A percentile compares a stretch with the other conserved stretches of the same genome.
These are phyloP conservation scores for Scedosporium apiospermum DNA, from an alignment of 2,329 filamentous ascomycete species.

Conservation along the genomic window DNA sequence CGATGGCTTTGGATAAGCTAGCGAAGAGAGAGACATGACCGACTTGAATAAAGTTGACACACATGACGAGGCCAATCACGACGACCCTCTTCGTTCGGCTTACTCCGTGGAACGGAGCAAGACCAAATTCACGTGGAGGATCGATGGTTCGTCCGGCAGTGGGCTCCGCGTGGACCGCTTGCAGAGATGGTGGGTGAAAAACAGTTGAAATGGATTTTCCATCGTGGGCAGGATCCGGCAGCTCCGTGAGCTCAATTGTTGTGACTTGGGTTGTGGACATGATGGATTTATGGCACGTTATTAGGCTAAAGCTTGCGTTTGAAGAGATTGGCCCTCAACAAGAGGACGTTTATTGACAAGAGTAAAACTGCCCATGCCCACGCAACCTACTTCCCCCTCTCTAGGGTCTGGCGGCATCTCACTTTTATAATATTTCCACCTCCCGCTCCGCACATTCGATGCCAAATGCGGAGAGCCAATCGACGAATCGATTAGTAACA, in stretches of 20 bases:
- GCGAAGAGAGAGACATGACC: not conserved
- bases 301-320: too few species aligned
- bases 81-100: slow-evolving; percentile 1
- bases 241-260: not conserved
- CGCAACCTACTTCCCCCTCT: too few species aligned
- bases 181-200: not conserved
- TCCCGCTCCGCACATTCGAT: too few species aligned
- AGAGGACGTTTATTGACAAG: too few species aligned
- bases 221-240: not conserved
- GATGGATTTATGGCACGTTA: too few species aligned
- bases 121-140: not conserved
- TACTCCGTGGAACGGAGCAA: slow-evolving; percentile 2
- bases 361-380: too few species aligned
- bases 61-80: slow-evolving; percentile 1
- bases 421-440: too few species aligned
- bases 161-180: not conserved
- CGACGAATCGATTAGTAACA: too few species aligned
- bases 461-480: too few species aligned
- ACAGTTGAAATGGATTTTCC: not conserved
- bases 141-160: not conserved
- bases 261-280: not conserved
- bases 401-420: too few species aligned
- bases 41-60: slow-evolving; percentile 2
- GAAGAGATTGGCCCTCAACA: too few species aligned
- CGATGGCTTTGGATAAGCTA: not conserved